These are phyloP conservation scores for Melocanna baccifera DNA, from an alignment of 176 grass and related monocot genomes.

Conservation along the genomic window DNA sequence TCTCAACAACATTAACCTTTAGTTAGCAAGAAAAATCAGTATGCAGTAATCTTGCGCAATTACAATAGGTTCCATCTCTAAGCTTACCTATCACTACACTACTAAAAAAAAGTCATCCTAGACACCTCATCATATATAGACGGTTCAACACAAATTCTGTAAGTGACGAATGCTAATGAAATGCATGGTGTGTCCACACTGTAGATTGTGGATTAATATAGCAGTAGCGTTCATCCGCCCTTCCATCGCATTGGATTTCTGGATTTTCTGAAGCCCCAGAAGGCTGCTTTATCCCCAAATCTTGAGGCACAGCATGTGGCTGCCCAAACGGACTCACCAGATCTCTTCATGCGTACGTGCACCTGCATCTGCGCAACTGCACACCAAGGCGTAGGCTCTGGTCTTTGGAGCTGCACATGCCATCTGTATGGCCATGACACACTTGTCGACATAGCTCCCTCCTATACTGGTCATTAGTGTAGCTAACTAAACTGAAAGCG, in stretches of 20 bases:
- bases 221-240: too few relatives aligned
- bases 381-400: neutral
- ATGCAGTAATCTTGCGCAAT: neutral
- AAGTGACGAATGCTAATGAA: too few relatives aligned
- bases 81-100: neutral
- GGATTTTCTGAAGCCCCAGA: conserved; percentile 2
- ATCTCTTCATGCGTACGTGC: conserved; percentile 2
- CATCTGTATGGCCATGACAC: conserved; percentile 27
- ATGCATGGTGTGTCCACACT: too few relatives aligned
- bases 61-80: neutral
- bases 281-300: neutral
- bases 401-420: conserved; percentile 36
- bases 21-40: neutral
- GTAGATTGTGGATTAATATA: too few relatives aligned
- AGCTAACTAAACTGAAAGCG: too few relatives aligned
- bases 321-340: neutral
- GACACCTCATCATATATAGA: too few relatives aligned
- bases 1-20: neutral
- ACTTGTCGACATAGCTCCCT: conserved; percentile 9
- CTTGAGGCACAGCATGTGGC: conserved; percentile 44
- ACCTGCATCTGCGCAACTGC: neutral
- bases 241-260: too few relatives aligned
- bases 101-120: too few relatives aligned
- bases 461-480: neutral
- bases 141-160: too few relatives aligned